These are phyloP conservation scores for Zygoascus bituminiphila DNA, from an alignment of 805 yeast species.

Conservation along the genomic window DNA sequence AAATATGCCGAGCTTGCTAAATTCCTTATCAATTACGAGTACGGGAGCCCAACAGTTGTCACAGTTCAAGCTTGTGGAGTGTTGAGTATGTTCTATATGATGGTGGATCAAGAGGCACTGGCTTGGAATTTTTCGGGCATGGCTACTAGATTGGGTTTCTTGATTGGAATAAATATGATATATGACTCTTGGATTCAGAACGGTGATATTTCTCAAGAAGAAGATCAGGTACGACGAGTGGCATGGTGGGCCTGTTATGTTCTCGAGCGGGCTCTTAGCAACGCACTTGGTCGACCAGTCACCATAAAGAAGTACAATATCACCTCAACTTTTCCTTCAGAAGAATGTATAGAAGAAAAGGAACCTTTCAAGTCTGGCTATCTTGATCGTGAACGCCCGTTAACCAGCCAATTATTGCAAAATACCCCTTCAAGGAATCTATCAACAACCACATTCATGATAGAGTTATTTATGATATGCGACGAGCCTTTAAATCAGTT, in stretches of 20 bases:
- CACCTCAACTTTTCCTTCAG: constrained; percentile 9
- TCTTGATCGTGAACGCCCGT: not conserved
- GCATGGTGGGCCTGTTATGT: constrained; percentile 16
- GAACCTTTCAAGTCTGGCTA: constrained; percentile 6
- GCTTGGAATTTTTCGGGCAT: constrained; percentile 16
- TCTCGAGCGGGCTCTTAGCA: constrained; percentile 9
- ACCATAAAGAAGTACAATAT: constrained; percentile 12
- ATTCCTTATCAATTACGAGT: constrained; percentile 9
- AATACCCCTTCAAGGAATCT: constrained; percentile 9
- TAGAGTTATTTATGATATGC: constrained; percentile 11
- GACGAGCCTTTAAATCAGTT: constrained; percentile 12
- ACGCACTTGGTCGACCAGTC: constrained; percentile 13
- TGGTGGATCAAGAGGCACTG: constrained; percentile 9
- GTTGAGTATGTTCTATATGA: constrained; percentile 7
- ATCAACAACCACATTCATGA: constrained; percentile 10
- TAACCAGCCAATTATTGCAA: not conserved
- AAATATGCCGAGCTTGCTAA: constrained; percentile 14
- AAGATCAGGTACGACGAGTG: constrained; percentile 9
- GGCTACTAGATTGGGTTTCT: constrained; percentile 11
- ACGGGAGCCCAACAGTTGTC: constrained; percentile 10
- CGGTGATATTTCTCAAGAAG: constrained; percentile 5
- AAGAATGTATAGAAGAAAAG: constrained; percentile 10
- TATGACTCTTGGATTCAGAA: constrained; percentile 6
- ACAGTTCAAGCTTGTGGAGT: constrained; percentile 13
- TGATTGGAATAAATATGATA: constrained; percentile 11